Conservation (phyloP, 2,329 filamentous ascomycete genomes). For the Scolecobasidium constrictum region DNA sequence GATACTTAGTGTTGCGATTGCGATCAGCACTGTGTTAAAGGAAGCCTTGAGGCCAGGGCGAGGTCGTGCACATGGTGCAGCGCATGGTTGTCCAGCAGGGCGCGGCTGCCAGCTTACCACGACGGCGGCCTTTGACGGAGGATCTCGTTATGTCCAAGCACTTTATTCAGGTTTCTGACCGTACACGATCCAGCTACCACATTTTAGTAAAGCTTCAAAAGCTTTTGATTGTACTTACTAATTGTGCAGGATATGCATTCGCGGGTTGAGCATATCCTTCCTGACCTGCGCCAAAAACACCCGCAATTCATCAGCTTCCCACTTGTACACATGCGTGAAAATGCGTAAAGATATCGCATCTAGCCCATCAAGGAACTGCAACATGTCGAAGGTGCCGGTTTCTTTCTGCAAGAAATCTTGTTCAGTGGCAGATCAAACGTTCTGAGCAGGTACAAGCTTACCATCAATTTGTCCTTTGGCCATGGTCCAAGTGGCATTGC, state of each 20-base stretch:
- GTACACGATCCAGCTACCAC: not conserved
- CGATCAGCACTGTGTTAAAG: too few relatives aligned
- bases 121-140: too few relatives aligned
- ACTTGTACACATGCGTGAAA: conserved; percentile 17
- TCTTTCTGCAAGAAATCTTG: conserved; percentile 13
- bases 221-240: not conserved
- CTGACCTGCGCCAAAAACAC: conserved; percentile 15
- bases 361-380: conserved; percentile 18
- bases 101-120: too few relatives aligned
- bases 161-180: not conserved
- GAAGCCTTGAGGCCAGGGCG: too few relatives aligned
- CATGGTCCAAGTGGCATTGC: conserved; percentile 15
- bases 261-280: conserved; percentile 1
- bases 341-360: conserved; percentile 17
- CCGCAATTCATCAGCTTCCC: conserved; percentile 18
- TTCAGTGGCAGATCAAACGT: not conserved
- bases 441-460: not conserved
- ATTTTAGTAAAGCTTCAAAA: not conserved
- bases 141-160: too few relatives aligned
- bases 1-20: too few relatives aligned
- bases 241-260: not conserved
- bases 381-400: conserved; percentile 13
- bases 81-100: too few relatives aligned
- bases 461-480: conserved; percentile 16
- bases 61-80: too few relatives aligned